Base-by-base conservation (phyloP, 2,329 filamentous ascomycete genomes). In the Coleophoma cylindrospora region DNA sequence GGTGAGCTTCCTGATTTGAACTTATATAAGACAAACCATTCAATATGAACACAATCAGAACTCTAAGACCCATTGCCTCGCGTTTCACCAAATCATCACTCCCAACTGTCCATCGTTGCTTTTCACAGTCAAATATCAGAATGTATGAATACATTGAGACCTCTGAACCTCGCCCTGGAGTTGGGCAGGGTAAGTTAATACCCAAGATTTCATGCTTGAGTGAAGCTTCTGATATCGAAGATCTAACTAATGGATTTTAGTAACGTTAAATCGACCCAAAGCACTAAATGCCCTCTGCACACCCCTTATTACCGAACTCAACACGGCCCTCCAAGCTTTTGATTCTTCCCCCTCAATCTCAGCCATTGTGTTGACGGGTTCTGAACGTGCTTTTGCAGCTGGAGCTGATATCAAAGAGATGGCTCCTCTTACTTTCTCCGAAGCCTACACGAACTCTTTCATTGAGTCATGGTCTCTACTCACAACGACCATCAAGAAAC, bases 321-420 rank as follows among this genome's bases (percentile, higher is more conserved):
- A 95, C 71, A 73, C 84, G 58, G 89, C 89, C 34, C 80, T 96
- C 49, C 72, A 71, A 54, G 76, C 80, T 51, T 83, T 91, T 71
- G 87, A 92, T 64, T 69, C 76, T 44, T 83, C 87, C 55, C 77
- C 84, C 50, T 75, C 79, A 33, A 86, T 91, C 57, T 81, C 82
- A 10, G 86, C 86, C 60, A 89, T 95, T 61, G 71, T 99, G 52
- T 76, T 99, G 51, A 96, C 94, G 1, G 94, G 94, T 49, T 95
- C 87, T 43, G 77, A 90, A 58, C 90, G 86, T 70, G 91, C 92
- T 40, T 99, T 96, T 66, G 92, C 92, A 32, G 92, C 94, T 41
- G 94, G 94, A 47, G 94, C 94, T 54, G 94, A 99, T 70, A 99
- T 99, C 75, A 97, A 97, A 72, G 94, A 99, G 72, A 99, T 99